Conservation (phyloP, 331 rosid species). For the Rosa hybrid region DNA sequence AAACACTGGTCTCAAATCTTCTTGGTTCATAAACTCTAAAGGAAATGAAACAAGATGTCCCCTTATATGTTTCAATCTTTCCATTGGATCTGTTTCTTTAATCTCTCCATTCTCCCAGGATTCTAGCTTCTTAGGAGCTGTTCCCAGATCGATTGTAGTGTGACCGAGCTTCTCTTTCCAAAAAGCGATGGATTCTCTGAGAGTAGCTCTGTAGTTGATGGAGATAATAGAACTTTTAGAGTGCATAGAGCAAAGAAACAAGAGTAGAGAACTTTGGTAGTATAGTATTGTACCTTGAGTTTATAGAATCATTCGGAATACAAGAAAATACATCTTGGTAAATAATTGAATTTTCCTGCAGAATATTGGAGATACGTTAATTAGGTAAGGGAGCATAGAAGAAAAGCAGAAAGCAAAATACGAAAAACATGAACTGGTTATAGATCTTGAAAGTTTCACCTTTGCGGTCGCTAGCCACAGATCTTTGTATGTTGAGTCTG, state of each 20-base stretch:
- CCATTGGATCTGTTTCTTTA: slow-evolving; percentile 34
- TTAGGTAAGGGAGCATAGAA: background rate
- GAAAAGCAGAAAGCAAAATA: background rate
- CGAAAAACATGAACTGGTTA: background rate
- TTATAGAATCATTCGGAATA: slow-evolving; percentile 42
- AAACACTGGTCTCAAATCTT: slow-evolving; percentile 50
- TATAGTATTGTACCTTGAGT: slow-evolving; percentile 35
- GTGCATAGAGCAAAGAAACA: background rate
- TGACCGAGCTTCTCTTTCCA: slow-evolving; percentile 44
- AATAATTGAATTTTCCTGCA: slow-evolving; percentile 42
- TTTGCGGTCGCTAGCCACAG: slow-evolving; percentile 53
- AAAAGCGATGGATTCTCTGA: slow-evolving; percentile 39
- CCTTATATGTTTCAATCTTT: slow-evolving; percentile 35
- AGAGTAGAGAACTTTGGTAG: background rate
- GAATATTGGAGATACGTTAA: background rate
- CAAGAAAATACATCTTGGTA: slow-evolving; percentile 51
- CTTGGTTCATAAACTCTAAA: slow-evolving; percentile 39
- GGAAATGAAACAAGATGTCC: slow-evolving; percentile 52
- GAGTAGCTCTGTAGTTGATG: slow-evolving; percentile 31
- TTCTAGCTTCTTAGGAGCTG: slow-evolving; percentile 38
- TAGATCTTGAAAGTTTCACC: slow-evolving; percentile 24
- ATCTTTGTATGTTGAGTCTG: slow-evolving; percentile 46
- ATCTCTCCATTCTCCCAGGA: slow-evolving; percentile 25
- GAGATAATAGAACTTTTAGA: background rate
- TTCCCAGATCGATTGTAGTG: slow-evolving; percentile 47